Evolutionary conservation across 2,329 filamentous ascomycete genomes (phyloP).

Genomic region (Aspergillus pseudoterreus): DNA sequence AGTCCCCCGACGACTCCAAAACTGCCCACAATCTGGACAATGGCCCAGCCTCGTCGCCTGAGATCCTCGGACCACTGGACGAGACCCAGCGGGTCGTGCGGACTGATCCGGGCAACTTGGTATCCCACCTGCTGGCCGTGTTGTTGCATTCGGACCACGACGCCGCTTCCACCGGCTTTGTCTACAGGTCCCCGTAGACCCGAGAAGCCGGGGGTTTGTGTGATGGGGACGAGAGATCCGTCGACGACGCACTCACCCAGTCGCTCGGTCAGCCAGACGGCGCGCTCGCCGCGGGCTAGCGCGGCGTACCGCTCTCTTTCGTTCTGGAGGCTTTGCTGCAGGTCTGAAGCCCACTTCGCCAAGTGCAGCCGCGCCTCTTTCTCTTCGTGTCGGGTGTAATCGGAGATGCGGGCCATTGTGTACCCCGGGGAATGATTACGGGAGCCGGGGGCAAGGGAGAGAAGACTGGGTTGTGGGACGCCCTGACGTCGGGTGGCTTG

Average conservation of each 20-base stretch:
- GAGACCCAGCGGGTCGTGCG: constrained; percentile 76
- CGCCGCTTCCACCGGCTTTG: constrained; percentile 17
- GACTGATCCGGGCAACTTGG: constrained; percentile 39
- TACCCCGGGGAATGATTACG: constrained; percentile 45
- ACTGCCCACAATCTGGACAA: constrained; percentile 70
- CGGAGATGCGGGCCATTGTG: constrained; percentile 58
- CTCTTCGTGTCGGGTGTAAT: constrained; percentile 59
- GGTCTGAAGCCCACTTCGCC: constrained; percentile 76
- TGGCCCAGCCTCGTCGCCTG: constrained; percentile 60
- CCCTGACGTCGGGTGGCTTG: constrained; percentile 8
- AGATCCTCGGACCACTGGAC: constrained; percentile 66
- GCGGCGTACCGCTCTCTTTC: constrained; percentile 68
- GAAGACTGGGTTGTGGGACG: constrained; percentile 15
- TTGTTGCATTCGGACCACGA: constrained; percentile 22
- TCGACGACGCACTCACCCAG: constrained; percentile 66
- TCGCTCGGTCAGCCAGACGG: constrained; percentile 65
- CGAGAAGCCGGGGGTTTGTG: constrained; percentile 32
- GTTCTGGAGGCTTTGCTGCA: constrained; percentile 70
- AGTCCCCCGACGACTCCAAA: constrained; percentile 71
- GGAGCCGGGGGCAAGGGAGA: constrained; percentile 25
- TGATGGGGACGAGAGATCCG: constrained; percentile 57
- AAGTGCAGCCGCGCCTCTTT: constrained; percentile 65
- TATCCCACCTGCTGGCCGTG: constrained; percentile 29
- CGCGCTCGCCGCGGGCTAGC: constrained; percentile 59
- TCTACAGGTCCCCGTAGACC: constrained; percentile 22